These are phyloP conservation scores for Logfia minima DNA, from an alignment of 129 eudicot genomes.

Conservation along the genomic window DNA sequence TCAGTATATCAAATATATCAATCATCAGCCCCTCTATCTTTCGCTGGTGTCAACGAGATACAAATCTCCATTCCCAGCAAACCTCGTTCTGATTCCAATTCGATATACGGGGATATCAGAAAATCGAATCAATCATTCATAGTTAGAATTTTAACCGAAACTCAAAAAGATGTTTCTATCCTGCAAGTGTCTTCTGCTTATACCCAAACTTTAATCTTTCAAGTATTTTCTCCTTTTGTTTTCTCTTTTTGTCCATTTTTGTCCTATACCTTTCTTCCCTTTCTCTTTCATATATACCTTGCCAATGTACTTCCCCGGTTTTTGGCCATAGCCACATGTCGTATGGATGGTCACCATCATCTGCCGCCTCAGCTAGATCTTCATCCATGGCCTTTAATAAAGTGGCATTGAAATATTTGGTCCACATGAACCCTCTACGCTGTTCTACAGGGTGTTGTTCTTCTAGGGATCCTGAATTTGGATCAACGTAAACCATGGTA, in stretches of 20 bases:
- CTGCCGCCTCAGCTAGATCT: slow-evolving; percentile 98
- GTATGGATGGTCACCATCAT: slow-evolving; percentile 71
- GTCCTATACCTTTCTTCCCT: slow-evolving; percentile 86
- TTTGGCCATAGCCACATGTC: slow-evolving; percentile 90
- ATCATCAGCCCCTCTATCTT: slow-evolving; percentile 10
- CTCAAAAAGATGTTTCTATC: slow-evolving; percentile 35
- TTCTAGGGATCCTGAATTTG: slow-evolving; percentile 64
- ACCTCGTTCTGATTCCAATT: neutral
- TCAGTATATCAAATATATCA: slow-evolving; percentile 13
- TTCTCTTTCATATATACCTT: slow-evolving; percentile 85
- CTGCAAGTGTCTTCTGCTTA: slow-evolving; percentile 77
- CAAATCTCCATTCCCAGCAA: slow-evolving; percentile 25
- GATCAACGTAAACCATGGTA: slow-evolving; percentile 77
- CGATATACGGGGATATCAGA: slow-evolving; percentile 10
- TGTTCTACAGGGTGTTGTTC: slow-evolving; percentile 82
- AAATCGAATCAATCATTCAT: slow-evolving; percentile 8
- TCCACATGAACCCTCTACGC: slow-evolving; percentile 80
- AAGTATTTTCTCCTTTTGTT: slow-evolving; percentile 70
- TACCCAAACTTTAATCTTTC: slow-evolving; percentile 76
- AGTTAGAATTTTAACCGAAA: slow-evolving; percentile 20
- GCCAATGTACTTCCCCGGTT: slow-evolving; percentile 97
- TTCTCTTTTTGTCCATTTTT: slow-evolving; percentile 96
- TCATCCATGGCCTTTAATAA: slow-evolving; percentile 88
- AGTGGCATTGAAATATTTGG: slow-evolving; percentile 67
- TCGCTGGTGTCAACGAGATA: neutral